phyloP scores from a whole-genome alignment of 768 basidiomycete species.

The Mycena galericulata region DNA sequence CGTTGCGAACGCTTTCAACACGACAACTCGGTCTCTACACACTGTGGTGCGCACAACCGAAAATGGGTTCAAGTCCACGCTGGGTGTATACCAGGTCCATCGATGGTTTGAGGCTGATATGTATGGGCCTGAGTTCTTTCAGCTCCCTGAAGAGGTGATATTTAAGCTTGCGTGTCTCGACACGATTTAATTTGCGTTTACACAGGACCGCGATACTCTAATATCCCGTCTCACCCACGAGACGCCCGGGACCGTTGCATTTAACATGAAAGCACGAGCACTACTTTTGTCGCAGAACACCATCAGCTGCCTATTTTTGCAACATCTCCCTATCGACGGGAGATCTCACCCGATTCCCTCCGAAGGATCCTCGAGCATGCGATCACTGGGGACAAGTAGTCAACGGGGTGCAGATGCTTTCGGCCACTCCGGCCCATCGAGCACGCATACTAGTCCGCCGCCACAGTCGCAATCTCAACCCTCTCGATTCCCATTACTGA shows the following conservation, averaged over 20 bases:
- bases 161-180: not conserved
- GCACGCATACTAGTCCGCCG: no score
- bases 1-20: not conserved
- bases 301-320: not conserved
- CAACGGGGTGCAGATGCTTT: not conserved
- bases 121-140: not conserved
- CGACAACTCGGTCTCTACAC: not conserved
- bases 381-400: not conserved
- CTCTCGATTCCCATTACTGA: no score
- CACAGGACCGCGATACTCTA: not conserved
- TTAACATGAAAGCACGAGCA: not conserved
- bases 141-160: not conserved
- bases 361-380: not conserved
- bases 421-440: no score
- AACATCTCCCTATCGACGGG: not conserved
- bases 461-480: no score
- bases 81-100: not conserved
- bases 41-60: not conserved
- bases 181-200: not conserved
- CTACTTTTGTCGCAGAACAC: not conserved
- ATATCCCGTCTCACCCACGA: not conserved
- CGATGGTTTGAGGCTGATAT: conserved; percentile 3
- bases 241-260: not conserved
- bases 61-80: not conserved
- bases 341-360: no score